Evolutionary conservation across 2,329 filamentous ascomycete species (phyloP).

Genomic region (Ceratocystis eucalypticola): DNA sequence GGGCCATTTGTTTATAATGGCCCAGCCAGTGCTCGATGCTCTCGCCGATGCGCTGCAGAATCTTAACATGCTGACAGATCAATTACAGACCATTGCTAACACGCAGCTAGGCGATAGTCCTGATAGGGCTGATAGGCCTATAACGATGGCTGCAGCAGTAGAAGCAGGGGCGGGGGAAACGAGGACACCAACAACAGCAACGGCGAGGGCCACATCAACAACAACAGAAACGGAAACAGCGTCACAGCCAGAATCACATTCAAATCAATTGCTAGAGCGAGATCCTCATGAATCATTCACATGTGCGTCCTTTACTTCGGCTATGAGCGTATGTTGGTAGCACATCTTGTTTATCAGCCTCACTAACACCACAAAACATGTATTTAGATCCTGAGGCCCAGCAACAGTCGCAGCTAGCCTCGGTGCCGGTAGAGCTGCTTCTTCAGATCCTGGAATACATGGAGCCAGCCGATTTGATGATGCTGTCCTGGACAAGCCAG

Average conservation of each 20-base stretch:
- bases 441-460: conserved; percentile 57
- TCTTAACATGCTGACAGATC: conserved; percentile 6
- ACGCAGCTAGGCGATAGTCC: background rate
- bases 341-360: background rate
- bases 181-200: too few species aligned
- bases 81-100: background rate
- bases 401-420: conserved; percentile 28
- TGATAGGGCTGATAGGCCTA: too few species aligned
- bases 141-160: too few species aligned
- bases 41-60: conserved; percentile 4
- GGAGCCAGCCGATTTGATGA: conserved; percentile 47
- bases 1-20: background rate
- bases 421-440: conserved; percentile 62
- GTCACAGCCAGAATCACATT: background rate
- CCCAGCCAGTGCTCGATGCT: background rate
- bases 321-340: background rate
- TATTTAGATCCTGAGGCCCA: background rate
- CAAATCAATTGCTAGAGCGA: background rate
- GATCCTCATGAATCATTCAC: background rate
- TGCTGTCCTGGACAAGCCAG: conserved; percentile 47
- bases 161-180: too few species aligned
- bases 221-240: background rate
- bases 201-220: background rate
- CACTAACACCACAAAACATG: background rate
- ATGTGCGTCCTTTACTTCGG: background rate